Base-by-base conservation (phyloP, 345 rosid species). In the Boechera retrofracta region DNA sequence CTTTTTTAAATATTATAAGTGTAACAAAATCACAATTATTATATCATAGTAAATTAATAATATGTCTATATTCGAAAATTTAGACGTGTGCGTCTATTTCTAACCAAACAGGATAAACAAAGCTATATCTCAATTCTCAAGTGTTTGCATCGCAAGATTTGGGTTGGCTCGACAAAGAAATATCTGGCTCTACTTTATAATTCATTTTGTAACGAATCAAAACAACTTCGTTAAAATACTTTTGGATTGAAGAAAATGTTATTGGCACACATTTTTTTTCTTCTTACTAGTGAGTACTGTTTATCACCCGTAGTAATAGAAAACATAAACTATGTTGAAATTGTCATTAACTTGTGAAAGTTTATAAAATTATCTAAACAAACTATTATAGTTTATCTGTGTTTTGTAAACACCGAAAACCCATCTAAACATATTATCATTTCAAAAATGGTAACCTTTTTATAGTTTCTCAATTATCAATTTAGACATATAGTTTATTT, bases 81-180 rank as follows among this genome's bases (percentile, higher is more conserved):
- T 75, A 48, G 44, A 36, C 24, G 73, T 48, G 60, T 57, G 67
- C 31, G 72, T 67, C 73, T 67, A 67, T 75, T 36, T 75, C 60
- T 28, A 75, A 57, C 73, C 73, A 75, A 75, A 75, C 70, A 73
- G 33, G 77, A 73, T 52, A 51, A 52, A 52, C 59, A 67, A 55
- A 55, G 57, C 56, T 74, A 74, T 74, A 74, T 64, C 38, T 64
- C 64, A 32, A 32, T 39, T 52, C 77, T 52, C 41, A 73, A 62
- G 77, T 62, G 62, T 73, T 73, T 52, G 69, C 52, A 29, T 52
- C 42, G 62, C 16, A 55, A 64, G 54, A 54, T 31, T 12, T 54
- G 55, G 64, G 47, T 64, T 54, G 45, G 24, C 56, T 65, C 55
- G 64, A 74, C 77, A 55, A 74, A 47, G 42, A 47, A 48, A 57